Percentiles rank a stretch among this genome's conserved stretches.
Evolutionary conservation across 768 basidiomycete species (phyloP).

Genomic region (Lentinus tigrinus): DNA sequence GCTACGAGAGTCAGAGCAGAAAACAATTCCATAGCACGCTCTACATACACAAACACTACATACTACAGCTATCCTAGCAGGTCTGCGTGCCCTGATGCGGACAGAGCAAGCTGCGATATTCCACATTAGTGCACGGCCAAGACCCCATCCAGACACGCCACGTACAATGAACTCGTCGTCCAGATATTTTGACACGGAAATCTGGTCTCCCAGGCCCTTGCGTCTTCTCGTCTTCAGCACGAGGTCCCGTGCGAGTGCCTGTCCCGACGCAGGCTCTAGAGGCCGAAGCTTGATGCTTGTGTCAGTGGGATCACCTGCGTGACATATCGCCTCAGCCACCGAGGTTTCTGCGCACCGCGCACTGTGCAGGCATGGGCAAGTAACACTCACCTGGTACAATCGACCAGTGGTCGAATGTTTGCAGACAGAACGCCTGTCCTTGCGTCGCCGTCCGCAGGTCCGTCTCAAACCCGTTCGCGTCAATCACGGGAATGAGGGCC

Average conservation of each 20-base stretch:
- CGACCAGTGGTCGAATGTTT: conserved; percentile 98
- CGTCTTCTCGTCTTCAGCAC: conserved; percentile 95
- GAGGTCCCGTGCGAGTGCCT: conserved; percentile 90
- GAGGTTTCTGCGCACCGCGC: background rate
- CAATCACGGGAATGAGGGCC: conserved; percentile 96
- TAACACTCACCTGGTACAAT: conserved; percentile 91
- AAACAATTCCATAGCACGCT: conserved; percentile 21
- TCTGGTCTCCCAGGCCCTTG: conserved; percentile 96
- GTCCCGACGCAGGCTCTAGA: conserved; percentile 95
- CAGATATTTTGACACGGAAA: conserved; percentile 95
- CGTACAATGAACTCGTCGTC: conserved; percentile 95
- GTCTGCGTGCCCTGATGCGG: conserved; percentile 95
- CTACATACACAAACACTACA: conserved; percentile 15
- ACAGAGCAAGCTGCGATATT: conserved; percentile 73
- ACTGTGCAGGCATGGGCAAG: background rate
- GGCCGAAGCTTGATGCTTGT: conserved; percentile 95
- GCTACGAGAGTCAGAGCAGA: background rate
- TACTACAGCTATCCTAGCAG: conserved; percentile 58
- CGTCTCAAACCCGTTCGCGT: conserved; percentile 98
- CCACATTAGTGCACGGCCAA: conserved; percentile 3
- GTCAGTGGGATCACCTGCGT: conserved; percentile 92
- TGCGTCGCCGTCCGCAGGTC: conserved; percentile 97
- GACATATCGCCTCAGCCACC: conserved; percentile 19
- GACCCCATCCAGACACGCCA: conserved; percentile 16
- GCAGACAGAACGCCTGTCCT: conserved; percentile 98